These are phyloP conservation scores for Rutstroemia sp. DNA, from an alignment of 2,329 filamentous ascomycete genomes.

Conservation along the genomic window DNA sequence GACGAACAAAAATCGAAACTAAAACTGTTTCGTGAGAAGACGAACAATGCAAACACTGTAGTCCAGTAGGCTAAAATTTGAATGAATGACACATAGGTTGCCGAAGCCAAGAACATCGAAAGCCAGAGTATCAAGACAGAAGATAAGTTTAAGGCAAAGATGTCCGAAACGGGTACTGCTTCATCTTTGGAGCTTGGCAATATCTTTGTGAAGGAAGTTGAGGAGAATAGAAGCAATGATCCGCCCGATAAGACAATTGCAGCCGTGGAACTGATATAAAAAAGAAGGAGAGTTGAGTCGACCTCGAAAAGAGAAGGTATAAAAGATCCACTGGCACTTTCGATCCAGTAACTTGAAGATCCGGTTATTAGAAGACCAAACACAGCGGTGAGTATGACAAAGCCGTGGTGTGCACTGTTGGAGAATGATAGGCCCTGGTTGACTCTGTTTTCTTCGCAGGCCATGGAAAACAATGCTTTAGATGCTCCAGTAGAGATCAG, in stretches of 20 bases:
- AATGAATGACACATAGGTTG: constrained; percentile 12
- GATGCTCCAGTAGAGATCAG: constrained; percentile 19
- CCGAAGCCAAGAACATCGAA: constrained; percentile 12
- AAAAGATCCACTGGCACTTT: background rate
- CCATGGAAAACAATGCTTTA: constrained; percentile 12
- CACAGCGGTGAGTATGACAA: constrained; percentile 19
- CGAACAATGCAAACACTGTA: background rate
- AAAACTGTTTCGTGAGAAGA: background rate
- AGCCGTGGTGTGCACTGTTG: constrained; percentile 11
- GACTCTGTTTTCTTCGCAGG: background rate
- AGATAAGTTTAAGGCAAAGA: constrained; percentile 12
- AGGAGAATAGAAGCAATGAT: constrained; percentile 17
- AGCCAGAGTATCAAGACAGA: constrained; percentile 13
- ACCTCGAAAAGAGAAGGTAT: background rate
- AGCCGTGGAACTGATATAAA: constrained; percentile 8
- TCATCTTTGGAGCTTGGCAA: constrained; percentile 11
- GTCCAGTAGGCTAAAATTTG: constrained; percentile 15
- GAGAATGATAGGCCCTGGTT: background rate
- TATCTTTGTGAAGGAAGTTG: constrained; percentile 15
- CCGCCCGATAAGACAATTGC: constrained; percentile 15
- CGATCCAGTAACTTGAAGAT: background rate
- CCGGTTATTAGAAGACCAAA: constrained; percentile 17
- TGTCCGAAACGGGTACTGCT: constrained; percentile 6
- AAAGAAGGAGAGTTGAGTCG: background rate
- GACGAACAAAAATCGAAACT: background rate